phyloP scores from a whole-genome alignment of 2,329 filamentous ascomycete species.

The Aspergillus sp. region DNA sequence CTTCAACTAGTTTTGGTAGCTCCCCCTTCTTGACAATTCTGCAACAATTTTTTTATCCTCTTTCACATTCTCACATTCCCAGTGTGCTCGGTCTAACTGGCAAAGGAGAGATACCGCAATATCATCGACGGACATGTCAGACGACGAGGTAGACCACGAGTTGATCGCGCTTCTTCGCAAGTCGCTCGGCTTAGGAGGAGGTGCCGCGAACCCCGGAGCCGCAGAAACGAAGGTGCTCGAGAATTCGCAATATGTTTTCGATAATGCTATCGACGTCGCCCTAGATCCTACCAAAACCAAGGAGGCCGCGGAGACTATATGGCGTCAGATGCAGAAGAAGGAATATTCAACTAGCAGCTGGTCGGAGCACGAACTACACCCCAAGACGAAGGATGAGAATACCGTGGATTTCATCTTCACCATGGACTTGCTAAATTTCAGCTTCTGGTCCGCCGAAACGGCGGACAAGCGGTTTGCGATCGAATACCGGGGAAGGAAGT shows the following conservation, averaged over 20 bases:
- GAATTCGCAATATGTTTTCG: slow-evolving; percentile 80
- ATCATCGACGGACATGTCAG: slow-evolving; percentile 65
- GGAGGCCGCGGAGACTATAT: slow-evolving; percentile 75
- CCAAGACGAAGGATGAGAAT: slow-evolving; percentile 73
- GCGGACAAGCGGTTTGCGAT: slow-evolving; percentile 77
- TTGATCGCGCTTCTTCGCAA: slow-evolving; percentile 82
- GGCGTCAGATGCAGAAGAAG: slow-evolving; percentile 78
- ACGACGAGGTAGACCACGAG: slow-evolving; percentile 88
- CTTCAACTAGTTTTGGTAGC: background rate
- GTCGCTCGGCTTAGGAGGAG: slow-evolving; percentile 66
- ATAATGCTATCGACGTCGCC: slow-evolving; percentile 91
- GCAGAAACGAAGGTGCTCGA: slow-evolving; percentile 80
- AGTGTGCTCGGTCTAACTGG: background rate
- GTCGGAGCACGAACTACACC: slow-evolving; percentile 87
- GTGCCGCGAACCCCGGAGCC: slow-evolving; percentile 53
- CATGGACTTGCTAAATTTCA: slow-evolving; percentile 96
- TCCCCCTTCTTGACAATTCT: background rate
- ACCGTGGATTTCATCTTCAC: slow-evolving; percentile 93
- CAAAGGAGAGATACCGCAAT: background rate
- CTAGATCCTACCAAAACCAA: slow-evolving; percentile 82
- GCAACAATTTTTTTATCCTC: background rate
- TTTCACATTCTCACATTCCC: background rate
- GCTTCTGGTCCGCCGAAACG: slow-evolving; percentile 79
- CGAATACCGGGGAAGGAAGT: slow-evolving; percentile 74
- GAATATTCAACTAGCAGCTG: slow-evolving; percentile 79